Evolutionary conservation across 805 yeast genomes (phyloP).

Genomic region (Metschnikowia anglica): DNA sequence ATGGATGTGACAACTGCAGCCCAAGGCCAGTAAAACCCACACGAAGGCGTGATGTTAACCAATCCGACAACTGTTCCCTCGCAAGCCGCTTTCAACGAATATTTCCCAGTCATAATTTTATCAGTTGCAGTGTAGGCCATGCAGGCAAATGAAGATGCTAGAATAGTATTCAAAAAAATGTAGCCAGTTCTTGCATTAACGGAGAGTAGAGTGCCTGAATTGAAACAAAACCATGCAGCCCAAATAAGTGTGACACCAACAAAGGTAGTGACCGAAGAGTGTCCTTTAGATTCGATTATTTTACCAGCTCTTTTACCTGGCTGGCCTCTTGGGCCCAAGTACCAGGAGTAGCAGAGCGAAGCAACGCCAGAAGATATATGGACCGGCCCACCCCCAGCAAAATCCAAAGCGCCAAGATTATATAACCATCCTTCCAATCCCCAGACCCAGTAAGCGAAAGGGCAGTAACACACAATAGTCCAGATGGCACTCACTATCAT

Average conservation of each 20-base stretch:
- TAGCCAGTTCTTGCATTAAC: conserved; percentile 45
- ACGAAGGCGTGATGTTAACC: conserved; percentile 48
- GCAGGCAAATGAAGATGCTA: conserved; percentile 51
- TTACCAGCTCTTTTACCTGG: conserved; percentile 28
- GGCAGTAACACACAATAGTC: conserved; percentile 46
- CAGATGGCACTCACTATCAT: conserved; percentile 41
- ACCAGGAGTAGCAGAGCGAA: conserved; percentile 43
- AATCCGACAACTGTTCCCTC: conserved; percentile 48
- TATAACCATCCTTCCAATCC: conserved; percentile 45
- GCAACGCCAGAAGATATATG: conserved; percentile 47
- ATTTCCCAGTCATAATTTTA: conserved; percentile 38
- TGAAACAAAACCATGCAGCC: conserved; percentile 52
- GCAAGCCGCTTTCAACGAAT: conserved; percentile 44
- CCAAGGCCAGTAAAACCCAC: conserved; percentile 48
- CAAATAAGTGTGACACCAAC: conserved; percentile 47
- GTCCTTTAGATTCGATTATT: conserved; percentile 28
- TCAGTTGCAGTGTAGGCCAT: conserved; percentile 46
- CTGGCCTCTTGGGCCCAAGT: conserved; percentile 40
- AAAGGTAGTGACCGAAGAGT: conserved; percentile 37
- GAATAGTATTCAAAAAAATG: conserved; percentile 48
- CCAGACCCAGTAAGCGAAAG: conserved; percentile 50
- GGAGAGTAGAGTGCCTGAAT: conserved; percentile 44
- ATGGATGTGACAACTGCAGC: conserved; percentile 45
- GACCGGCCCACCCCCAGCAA: conserved; percentile 53
- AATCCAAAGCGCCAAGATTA: conserved; percentile 45